Base-by-base conservation (phyloP, 345 rosid species). In the Limnanthes douglasii region DNA sequence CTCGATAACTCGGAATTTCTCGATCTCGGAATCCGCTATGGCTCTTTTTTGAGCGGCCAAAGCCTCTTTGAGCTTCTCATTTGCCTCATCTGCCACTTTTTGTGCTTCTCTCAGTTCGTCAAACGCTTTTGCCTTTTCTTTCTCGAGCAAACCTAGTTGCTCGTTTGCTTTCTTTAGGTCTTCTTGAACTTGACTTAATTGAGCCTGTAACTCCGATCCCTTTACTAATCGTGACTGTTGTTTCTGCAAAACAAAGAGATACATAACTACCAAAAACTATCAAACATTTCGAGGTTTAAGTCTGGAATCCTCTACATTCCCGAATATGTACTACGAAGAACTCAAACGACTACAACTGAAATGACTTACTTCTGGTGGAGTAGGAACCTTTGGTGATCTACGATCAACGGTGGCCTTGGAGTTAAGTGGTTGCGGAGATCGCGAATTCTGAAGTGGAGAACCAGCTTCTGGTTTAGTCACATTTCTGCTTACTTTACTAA, bases 11-110 rank as follows among this genome's bases (percentile, higher is more conserved):
- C 94, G 68, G 57, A 86, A 78, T 51, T 77, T 86, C 61, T 86
- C 92, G 10, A 86, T 59, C 60, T 86, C 85, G 4, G 75, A 75
- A 54, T 61, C 36, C 58, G 75, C 88, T 60, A 75, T 86, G 1
- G 97, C 93, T 61, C 74, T 66, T 59, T 78, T 75, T 59, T 78
- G 93, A 37, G 97, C 97, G 62, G 68, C 78, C 57, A 81, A 28
- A 22, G 97, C 86, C 50, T 75, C 85, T 48, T 44, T 75, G 10
- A 86, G 79, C 61, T 75, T 86, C 59, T 70, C 85, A 61, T 67
- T 75, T 14, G 72, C 79, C 56, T 65, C 86, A 21, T 66, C 83
- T 10, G 69, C 71, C 2, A 39, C 62, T 53, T 62, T 68, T 62
- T 70, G 83, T 0, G 62, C 77, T 55, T 66, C 72, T 56, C 78